These are phyloP conservation scores for Ustilago bromivora DNA, from an alignment of 1,284 basidiomycete genomes.

Conservation along the genomic window DNA sequence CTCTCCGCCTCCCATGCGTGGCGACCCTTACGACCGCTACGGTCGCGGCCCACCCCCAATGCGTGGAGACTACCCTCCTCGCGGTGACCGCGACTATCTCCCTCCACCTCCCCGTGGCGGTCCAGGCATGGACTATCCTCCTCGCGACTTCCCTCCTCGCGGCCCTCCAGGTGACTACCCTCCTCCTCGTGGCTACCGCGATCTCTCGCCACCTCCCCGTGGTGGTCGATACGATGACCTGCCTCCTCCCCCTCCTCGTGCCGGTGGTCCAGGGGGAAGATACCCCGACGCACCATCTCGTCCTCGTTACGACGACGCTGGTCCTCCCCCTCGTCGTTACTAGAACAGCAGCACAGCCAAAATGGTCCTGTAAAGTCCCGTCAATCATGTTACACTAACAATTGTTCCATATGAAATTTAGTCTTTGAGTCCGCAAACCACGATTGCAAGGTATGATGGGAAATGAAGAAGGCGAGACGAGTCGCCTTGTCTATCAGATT, in stretches of 20 bases:
- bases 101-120: constrained; percentile 45
- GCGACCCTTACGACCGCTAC: constrained; percentile 52
- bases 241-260: constrained; percentile 55
- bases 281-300: constrained; percentile 44
- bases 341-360: not conserved
- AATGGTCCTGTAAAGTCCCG: not conserved
- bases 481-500: constrained; percentile 4
- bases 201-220: constrained; percentile 43
- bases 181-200: constrained; percentile 55
- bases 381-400: constrained; percentile 22
- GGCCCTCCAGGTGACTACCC: constrained; percentile 56
- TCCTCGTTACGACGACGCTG: constrained; percentile 48
- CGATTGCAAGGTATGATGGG: not conserved
- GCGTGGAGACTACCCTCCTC: constrained; percentile 51
- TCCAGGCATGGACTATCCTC: constrained; percentile 55
- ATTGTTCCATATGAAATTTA: not conserved
- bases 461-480: not conserved
- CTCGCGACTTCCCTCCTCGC: constrained; percentile 54
- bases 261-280: constrained; percentile 35
- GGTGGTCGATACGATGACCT: constrained; percentile 53
- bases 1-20: constrained; percentile 51
- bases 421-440: not conserved
- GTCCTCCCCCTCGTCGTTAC: constrained; percentile 48
- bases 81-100: constrained; percentile 46
- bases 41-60: constrained; percentile 47